Base-by-base conservation (phyloP, 2,329 filamentous ascomycete genomes). In the Colletotrichum tropicale region DNA sequence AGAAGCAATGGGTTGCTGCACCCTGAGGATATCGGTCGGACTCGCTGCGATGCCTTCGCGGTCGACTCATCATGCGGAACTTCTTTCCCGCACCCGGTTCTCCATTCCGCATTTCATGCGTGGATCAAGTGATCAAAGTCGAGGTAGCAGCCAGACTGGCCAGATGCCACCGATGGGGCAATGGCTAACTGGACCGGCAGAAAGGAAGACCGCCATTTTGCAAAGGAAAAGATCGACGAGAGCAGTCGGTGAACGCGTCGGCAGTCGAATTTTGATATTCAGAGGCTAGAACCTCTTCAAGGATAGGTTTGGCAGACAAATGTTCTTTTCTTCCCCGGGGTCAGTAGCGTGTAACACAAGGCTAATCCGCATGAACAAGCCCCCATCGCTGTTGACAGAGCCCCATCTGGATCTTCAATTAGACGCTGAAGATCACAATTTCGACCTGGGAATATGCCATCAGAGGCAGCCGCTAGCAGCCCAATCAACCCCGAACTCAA, bases 401-500 rank as follows among this genome's bases (percentile, higher is more conserved):
- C 74, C 74, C 70, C 74, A 61, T 65, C 65, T 21, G 26, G 74
- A 76, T 76, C 74, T 69, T 76, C 74, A 69, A 66, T 60, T 74
- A 69, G 70, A 76, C 43, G 61, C 70, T 24, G 74, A 69, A 69
- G 74, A 76, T 76, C 74, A 30, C 70, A 76, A 76, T 76, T 21
- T 76, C 52, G 58, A 76, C 64, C 70, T 52, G 68, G 70, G 43
- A 69, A 74, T 55, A 76, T 73, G 74, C 70, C 70, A 69, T 74
- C 65, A 68, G 64, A 73, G 28, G 56, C 64, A 72, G 55, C 73
- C 65, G 58, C 70, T 66, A 69, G 74, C 70, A 69, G 70, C 74
- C 74, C 70, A 69, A 61, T 24, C 32, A 32, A 38, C 65, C 43
- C 70, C 58, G 34, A 68, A 15, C 58, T 24, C 32, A 32, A 38